Evolutionary conservation across 352 stramenopile genomes (phyloP).

Genomic region (Phytophthora parvispora): DNA sequence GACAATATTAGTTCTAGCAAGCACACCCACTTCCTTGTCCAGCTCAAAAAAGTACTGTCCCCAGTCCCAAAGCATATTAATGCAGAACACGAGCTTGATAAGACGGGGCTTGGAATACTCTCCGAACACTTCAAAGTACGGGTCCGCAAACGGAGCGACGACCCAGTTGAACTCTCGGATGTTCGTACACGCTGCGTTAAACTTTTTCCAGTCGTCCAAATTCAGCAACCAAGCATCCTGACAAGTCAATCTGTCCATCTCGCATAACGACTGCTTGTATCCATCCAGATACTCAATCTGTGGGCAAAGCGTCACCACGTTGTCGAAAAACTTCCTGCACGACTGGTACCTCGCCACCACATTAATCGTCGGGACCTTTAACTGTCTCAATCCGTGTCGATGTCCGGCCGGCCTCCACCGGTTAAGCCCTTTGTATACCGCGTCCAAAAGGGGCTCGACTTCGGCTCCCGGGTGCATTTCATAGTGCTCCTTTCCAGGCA

Average conservation of each 20-base stretch:
- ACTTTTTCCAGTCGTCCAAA: conserved; percentile 32
- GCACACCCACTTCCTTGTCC: not conserved
- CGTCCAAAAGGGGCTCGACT: conserved; percentile 12
- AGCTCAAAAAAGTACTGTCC: conserved; percentile 31
- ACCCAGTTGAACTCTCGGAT: conserved; percentile 48
- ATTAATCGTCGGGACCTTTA: conserved; percentile 32
- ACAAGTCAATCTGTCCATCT: conserved; percentile 43
- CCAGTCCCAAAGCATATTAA: conserved; percentile 58
- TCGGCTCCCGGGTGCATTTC: conserved; percentile 1
- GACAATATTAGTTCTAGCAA: conserved; percentile 9
- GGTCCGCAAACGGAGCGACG: conserved; percentile 35
- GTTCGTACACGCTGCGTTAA: conserved; percentile 36
- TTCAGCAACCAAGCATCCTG: conserved; percentile 30
- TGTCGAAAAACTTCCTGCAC: conserved; percentile 30
- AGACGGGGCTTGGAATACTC: conserved; percentile 40
- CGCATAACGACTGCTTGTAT: conserved; percentile 40
- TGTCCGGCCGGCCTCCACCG: conserved; percentile 17
- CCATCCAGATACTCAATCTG: conserved; percentile 39
- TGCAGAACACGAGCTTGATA: conserved; percentile 26
- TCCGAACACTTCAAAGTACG: conserved; percentile 49
- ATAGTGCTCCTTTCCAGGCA: conserved; percentile 25
- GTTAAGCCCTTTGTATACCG: conserved; percentile 33
- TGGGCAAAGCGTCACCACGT: conserved; percentile 36
- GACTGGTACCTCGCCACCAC: conserved; percentile 20
- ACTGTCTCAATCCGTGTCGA: conserved; percentile 27